Base-by-base conservation (phyloP, 108 stramenopile species). In the Cylindrotheca fusiformis region DNA sequence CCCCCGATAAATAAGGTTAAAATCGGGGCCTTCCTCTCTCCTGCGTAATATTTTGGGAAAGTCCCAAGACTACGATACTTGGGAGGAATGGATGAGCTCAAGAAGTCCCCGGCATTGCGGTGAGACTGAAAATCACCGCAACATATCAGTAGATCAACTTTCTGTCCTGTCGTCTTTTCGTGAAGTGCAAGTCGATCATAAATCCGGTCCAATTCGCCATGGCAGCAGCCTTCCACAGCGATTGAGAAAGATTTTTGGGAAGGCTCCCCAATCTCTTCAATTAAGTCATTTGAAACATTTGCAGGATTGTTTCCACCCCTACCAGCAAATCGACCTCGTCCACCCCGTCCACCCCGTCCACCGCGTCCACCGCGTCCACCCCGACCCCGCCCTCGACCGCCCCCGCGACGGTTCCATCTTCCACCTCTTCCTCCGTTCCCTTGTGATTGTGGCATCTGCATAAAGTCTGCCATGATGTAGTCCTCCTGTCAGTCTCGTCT, bases 41-140 rank as follows among this genome's bases (percentile, higher is more conserved):
- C 99, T 31, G 84, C 76, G 68, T 97, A 98, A 68, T 99, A 99
- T 58, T 75, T 74, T 55, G 88, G 81, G 65, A 99, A 99, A 26
- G 77, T 63, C 1, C 92, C 94, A 65, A 99, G 76, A 4, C 51
- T 44, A 48, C 83, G 82, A 75, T 97, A 98, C 69, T 99, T 99
- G 22, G 77, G 78, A 2, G 99, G 99, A 24, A 95, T 94, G 21
- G 89, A 79, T 29, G 96, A 68, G 30, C 83, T 79, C 36, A 83
- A 78, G 28, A 94, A 86, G 63, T 99, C 99, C 23, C 71, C 72
- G 30, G 71, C 54, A 52, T 90, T 94, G 2, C 99, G 86, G 24
- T 97, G 52, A 4, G 95, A 84, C 59, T 99, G 95, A 66, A 99
- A 98, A 81, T 99, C 99, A 3, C 99, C 99, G 74, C 99, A 99